Base-by-base conservation (phyloP, 768 basidiomycete genomes). In the Trichaptum fuscoviolaceum region DNA sequence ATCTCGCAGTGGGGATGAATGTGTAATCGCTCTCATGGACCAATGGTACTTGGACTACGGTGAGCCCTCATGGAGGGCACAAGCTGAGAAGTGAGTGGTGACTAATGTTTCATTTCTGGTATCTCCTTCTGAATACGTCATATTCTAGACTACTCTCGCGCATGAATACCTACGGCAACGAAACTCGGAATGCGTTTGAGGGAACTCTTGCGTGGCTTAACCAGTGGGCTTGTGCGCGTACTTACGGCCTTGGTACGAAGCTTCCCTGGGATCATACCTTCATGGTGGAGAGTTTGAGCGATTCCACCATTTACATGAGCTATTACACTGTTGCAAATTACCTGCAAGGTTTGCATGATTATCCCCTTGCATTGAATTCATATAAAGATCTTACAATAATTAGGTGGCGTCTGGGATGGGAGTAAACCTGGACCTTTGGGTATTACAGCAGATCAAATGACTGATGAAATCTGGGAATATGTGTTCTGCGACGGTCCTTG, bases 1-100 rank as follows among this genome's bases (percentile, higher is more conserved):
- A 72, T 93, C 90, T 59, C 84, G 96, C 58, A 94, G 91, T 76
- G 87, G 85, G n/a, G 97, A 99, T 73, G 96, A 98, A 78, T 99
- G 97, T 80, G 92, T 98, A 23, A 95, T 99, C 66, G 96, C 96
- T 2, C 80, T 99, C 70, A 96, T 95, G 87, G 97, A 99, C 75
- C 97, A 99, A 77, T 99, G 96, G 96, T 99, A 99, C 77, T 79
- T 99, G 76, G 95, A 99, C 77, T 99, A 98, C 72, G 97, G 96
- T 71, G 95, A 98, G 80, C 76, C 86, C 0, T 74, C 76, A n/a
- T 99, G 97, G 97, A 92, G 89, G 76, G 85, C 83, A 18, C 85
- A 92, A 72, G 87, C 93, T 6, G 91, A 95, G 76, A 88, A 83
- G 94, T 93, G 73, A 64, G 87, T 83, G 1, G 3, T n/a, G 26